A percentile compares a stretch with the other conserved stretches of the same genome.
phyloP scores from a whole-genome alignment of 2,329 filamentous ascomycete species.

The Colletotrichum simmondsii region DNA sequence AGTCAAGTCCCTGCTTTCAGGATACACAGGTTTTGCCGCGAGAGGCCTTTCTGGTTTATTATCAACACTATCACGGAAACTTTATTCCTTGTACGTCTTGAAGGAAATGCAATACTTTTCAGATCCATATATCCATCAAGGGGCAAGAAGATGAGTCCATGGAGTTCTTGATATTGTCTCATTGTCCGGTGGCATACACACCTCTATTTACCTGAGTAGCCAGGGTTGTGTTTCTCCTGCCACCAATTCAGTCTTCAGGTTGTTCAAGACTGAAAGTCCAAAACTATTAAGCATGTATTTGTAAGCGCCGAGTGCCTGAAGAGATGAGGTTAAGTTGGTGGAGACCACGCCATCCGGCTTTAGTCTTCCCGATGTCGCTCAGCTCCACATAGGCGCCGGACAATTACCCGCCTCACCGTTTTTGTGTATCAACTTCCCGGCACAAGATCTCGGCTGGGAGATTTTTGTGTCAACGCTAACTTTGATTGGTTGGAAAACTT shows the following conservation, averaged over 20 bases:
- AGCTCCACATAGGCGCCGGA: background rate
- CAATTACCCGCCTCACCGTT: background rate
- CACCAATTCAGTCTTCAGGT: background rate
- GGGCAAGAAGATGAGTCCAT: too few relatives aligned
- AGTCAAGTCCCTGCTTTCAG: too few relatives aligned
- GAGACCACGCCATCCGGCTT: constrained; percentile 12
- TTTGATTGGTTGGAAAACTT: background rate
- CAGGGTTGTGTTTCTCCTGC: background rate
- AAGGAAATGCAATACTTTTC: too few relatives aligned
- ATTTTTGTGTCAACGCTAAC: background rate
- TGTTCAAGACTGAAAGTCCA: background rate
- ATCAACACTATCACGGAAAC: too few relatives aligned
- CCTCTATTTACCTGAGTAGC: background rate
- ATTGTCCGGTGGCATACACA: too few relatives aligned
- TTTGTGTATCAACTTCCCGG: background rate
- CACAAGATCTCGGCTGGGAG: background rate
- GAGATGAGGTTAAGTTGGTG: background rate
- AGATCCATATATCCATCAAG: too few relatives aligned
- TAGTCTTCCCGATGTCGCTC: background rate
- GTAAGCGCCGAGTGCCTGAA: background rate
- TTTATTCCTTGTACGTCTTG: too few relatives aligned
- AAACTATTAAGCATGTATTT: background rate
- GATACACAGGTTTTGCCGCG: too few relatives aligned
- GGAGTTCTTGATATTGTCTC: too few relatives aligned
- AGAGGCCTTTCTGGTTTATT: too few relatives aligned